Base-by-base conservation (phyloP, 2,329 filamentous ascomycete species). In the Aspergillus fumigatiaffinis region DNA sequence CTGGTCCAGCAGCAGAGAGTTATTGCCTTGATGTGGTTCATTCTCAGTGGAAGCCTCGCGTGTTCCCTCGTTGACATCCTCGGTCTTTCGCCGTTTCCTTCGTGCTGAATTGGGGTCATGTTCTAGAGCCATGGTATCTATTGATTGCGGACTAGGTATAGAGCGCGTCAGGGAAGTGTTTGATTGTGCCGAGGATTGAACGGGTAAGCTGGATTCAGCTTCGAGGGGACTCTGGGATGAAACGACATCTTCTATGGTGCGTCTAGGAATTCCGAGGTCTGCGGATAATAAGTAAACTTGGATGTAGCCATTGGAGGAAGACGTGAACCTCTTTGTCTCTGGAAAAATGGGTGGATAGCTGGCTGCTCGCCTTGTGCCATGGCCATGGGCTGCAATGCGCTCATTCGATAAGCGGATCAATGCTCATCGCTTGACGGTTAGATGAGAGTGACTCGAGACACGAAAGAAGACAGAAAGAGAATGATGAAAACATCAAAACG, bases 341-440 rank as follows among this genome's bases (percentile, higher is more conserved):
- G 66, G 58, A 77, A 76, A 58, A 77, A 77, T 23, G 75, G 74
- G 63, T 77, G 73, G 55, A 77, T 67, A 51, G 67, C 68, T 51
- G 67, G 72, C 62, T 73, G 71, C 59, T 73, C 71, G 62, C 67
- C 64, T 55, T 71, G 71, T 62, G 66, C 73, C 73, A 76, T 76
- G 60, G 68, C 74, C 71, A 69, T 70, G 54, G 57, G 61, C 66
- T 60, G 59, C 58, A 60, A 65, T 60, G 59, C 54, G 48, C 63
- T 64, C 66, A 71, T 68, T 47, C 52, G 65, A 66, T 62, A 57
- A 59, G 59, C 51, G 20, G 41, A 47, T 21, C 50, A 51, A 63
- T 62, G 60, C 58, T 69, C 68, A 68, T 66, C 56, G 52, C 58
- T 48, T 53, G 41, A 47, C 28, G 14, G 20, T 46, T 20, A 26